Conservation (phyloP, 83 land plant species). For the Larix sibirica region DNA sequence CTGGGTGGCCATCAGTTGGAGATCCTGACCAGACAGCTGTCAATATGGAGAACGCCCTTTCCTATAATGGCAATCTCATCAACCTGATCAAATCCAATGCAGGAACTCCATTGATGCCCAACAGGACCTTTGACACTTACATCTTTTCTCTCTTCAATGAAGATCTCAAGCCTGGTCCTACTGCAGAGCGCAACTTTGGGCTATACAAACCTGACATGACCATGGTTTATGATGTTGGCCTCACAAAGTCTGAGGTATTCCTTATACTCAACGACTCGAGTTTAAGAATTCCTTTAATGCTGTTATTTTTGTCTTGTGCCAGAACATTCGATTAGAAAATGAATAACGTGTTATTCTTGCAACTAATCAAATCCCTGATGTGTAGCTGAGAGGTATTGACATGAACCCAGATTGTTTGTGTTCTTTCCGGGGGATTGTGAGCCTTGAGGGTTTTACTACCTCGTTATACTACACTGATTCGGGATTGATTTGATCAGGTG, state of each 20-base stretch:
- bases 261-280: too few species aligned
- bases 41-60: constrained; percentile 28
- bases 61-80: constrained; percentile 53
- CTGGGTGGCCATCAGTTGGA: constrained; percentile 78
- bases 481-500: too few species aligned
- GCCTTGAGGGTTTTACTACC: too few species aligned
- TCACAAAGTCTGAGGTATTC: constrained; percentile 28
- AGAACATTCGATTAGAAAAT: too few species aligned
- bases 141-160: constrained; percentile 68
- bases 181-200: constrained; percentile 66
- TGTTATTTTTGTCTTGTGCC: too few species aligned
- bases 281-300: too few species aligned
- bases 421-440: too few species aligned
- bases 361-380: too few species aligned
- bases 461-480: too few species aligned
- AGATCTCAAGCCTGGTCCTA: constrained; percentile 61
- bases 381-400: too few species aligned
- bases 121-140: constrained; percentile 48
- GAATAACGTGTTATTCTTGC: too few species aligned
- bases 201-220: constrained; percentile 58
- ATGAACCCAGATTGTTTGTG: too few species aligned
- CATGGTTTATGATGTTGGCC: constrained; percentile 57
- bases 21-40: constrained; percentile 42
- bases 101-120: constrained; percentile 82
- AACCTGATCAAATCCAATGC: constrained; percentile 27